phyloP scores from a whole-genome alignment of 2,329 filamentous ascomycete genomes.

The Pseudogymnoascus sp. region DNA sequence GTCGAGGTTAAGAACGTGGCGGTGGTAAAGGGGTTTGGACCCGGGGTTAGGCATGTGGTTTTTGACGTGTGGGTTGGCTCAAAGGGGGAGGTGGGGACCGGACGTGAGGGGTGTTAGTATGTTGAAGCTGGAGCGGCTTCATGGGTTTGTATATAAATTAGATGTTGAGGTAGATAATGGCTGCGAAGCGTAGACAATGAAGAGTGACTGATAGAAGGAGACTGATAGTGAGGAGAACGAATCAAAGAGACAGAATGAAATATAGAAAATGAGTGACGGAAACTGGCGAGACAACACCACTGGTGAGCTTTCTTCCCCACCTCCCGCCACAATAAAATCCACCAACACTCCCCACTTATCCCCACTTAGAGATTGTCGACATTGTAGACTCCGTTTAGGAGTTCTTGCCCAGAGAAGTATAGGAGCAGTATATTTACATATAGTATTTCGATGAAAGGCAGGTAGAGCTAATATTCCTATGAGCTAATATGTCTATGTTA shows the following conservation, averaged over 20 bases:
- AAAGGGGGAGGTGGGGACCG: neutral
- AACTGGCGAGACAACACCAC: no score
- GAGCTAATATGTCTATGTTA: no score
- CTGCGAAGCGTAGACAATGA: neutral
- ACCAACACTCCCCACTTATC: no score
- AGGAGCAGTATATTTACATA: no score
- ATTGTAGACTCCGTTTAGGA: no score
- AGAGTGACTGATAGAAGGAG: neutral
- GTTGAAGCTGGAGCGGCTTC: neutral
- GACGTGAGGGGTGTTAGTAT: neutral
- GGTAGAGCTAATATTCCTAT: no score
- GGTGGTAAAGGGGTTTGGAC: constrained; percentile 61
- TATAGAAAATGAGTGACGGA: no score
- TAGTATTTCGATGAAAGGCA: no score
- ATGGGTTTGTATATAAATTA: neutral
- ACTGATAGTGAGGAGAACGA: neutral
- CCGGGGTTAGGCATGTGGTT: constrained; percentile 61
- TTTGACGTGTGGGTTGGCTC: constrained; percentile 45
- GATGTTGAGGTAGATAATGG: neutral
- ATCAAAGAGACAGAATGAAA: no score
- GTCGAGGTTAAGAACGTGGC: constrained; percentile 48
- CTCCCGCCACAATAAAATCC: no score
- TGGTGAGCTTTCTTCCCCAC: neutral
- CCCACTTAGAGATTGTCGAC: no score
- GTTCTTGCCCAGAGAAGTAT: no score